Base-by-base conservation (phyloP, 1,284 basidiomycete species). In the Sanghuangporus weigelae region DNA sequence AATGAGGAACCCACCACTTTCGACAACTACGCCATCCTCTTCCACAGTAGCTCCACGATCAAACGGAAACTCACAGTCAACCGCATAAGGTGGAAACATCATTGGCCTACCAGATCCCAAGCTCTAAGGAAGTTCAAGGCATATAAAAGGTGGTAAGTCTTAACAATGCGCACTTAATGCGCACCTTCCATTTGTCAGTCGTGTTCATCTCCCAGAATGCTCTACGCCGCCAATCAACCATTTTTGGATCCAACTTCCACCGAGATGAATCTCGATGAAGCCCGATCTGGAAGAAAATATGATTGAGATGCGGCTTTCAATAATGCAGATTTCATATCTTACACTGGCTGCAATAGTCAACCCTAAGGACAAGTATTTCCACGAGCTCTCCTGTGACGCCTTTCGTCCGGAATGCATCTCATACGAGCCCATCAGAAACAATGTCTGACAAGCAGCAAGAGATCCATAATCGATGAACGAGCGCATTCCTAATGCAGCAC, bases 171-270 rank as follows among this genome's bases (percentile, higher is more conserved):
- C 11, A 44, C 11, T 19, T n/a, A 51, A 6, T 36, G 36, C 59
- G 35, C 36, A 64, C 64, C 42, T 59, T 63, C 65, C 61, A 64
- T 40, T 62, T 53, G 23, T 67, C 63, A 35, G 56, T 39, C 31
- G 50, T 39, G 51, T 55, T 67, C 12, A 71, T 64, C 64, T 72
- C 70, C 71, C 71, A 72, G 60, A 71, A 71, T 19, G 71, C 63
- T 36, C 63, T 65, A 36, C 71, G 58, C 16, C 71, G 65, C 21
- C 67, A 60, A 35, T 71, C 63, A 4, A 66, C 67, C 57, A 69
- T 68, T 50, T 67, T 56, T 19, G 62, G 53, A 38, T 42, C 66
- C 63, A 61, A 62, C 11, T 70, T 68, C 71, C 71, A 72, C 60
- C 68, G 61, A 19, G 67, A 66, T 51, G 68, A 65, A 66, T 72